phyloP scores from a whole-genome alignment of 2,329 filamentous ascomycete genomes.

The Curvularia spicifera region DNA sequence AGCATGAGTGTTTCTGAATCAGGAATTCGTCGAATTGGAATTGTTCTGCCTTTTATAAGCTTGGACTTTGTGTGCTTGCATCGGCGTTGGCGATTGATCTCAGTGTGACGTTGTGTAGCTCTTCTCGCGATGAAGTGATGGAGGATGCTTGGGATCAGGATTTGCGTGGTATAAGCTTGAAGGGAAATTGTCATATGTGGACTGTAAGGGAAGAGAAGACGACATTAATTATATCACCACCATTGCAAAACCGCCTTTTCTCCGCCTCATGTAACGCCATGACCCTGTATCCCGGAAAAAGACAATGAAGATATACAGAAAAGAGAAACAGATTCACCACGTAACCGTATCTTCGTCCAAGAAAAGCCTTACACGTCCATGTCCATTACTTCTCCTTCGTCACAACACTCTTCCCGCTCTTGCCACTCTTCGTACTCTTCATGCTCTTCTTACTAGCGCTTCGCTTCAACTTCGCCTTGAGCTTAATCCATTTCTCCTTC shows the following conservation, averaged over 20 bases:
- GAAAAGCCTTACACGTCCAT: not conserved
- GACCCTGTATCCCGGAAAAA: not conserved
- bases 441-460: conserved; percentile 46
- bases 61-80: no score
- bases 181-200: not conserved
- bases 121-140: no score
- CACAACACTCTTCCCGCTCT: conserved; percentile 16
- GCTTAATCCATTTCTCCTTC: conserved; percentile 45
- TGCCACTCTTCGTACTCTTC: conserved; percentile 38
- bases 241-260: not conserved
- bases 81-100: no score
- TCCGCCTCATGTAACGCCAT: no score
- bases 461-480: conserved; percentile 46
- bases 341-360: not conserved
- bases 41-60: no score
- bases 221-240: not conserved
- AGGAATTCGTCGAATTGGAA: no score
- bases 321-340: not conserved
- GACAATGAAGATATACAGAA: not conserved
- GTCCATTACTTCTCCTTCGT: conserved; percentile 13
- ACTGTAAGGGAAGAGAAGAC: not conserved
- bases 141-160: no score
- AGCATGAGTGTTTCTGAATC: no score
- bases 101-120: no score
- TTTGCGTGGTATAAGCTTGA: not conserved